These are phyloP conservation scores for Aspergillus japonicus DNA, from an alignment of 2,329 filamentous ascomycete species.

Conservation along the genomic window DNA sequence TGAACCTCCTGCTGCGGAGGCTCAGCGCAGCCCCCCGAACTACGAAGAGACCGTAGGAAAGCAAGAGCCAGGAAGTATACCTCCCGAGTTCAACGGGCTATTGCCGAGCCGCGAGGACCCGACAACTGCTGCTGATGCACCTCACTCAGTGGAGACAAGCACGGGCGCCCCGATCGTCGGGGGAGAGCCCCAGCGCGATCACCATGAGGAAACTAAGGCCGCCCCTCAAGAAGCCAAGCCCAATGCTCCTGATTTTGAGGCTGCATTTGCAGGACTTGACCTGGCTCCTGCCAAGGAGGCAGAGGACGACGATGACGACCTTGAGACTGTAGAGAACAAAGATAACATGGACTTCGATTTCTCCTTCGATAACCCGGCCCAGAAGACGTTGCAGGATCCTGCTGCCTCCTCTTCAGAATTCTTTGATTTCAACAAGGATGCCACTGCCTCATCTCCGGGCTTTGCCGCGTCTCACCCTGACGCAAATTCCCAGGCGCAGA, in stretches of 20 bases:
- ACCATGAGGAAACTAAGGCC: slow-evolving; percentile 4
- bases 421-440: slow-evolving; percentile 38
- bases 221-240: slow-evolving; percentile 28
- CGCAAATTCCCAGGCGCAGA: slow-evolving; percentile 39
- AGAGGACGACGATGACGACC: slow-evolving; percentile 60
- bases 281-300: slow-evolving; percentile 47
- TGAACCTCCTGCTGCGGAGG: slow-evolving; percentile 52
- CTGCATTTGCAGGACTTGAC: slow-evolving; percentile 46
- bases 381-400: slow-evolving; percentile 23
- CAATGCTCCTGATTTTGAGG: slow-evolving; percentile 46
- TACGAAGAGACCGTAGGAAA: slow-evolving; percentile 33
- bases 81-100: slow-evolving; percentile 41
- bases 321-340: slow-evolving; percentile 33
- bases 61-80: slow-evolving; percentile 29
- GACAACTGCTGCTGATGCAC: slow-evolving; percentile 38
- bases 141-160: slow-evolving; percentile 38
- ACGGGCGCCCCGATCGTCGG: slow-evolving; percentile 39
- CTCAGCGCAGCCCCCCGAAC: slow-evolving; percentile 56
- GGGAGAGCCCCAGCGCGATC: slow-evolving; percentile 33
- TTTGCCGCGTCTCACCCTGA: slow-evolving; percentile 40
- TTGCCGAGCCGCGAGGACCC: slow-evolving; percentile 42
- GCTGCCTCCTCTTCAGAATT: slow-evolving; percentile 36
- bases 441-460: slow-evolving; percentile 38
- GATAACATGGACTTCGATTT: slow-evolving; percentile 46
- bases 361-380: slow-evolving; percentile 45